Base-by-base conservation (phyloP, 2,329 filamentous ascomycete genomes). In the Aureobasidium subglaciale region DNA sequence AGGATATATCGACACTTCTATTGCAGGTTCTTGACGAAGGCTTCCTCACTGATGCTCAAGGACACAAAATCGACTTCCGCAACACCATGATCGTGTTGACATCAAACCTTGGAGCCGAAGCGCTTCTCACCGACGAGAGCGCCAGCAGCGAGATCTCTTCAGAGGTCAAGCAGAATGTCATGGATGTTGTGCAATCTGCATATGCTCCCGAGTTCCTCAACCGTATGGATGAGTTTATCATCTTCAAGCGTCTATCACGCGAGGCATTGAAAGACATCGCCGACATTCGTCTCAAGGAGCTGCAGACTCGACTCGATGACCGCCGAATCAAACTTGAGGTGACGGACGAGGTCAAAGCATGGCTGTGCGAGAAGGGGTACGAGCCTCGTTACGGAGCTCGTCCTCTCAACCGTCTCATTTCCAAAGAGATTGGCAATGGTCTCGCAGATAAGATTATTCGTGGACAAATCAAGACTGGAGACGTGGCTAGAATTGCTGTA, bases 31-130 rank as follows among this genome's bases (percentile, higher is more conserved):
- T 99, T 0, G 93, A 97, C 67, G 93, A 97, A 69, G 93, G 93
- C 2, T 96, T 93, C 75, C 80, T 99, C 48, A 97, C 92, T 0
- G 93, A 97, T 68, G 85, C 90, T 0, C 92, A 97, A 72, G 93
- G 93, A 29, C 91, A 96, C 75, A 96, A 93, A 71, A 87, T 99
- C 58, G 93, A 97, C 68, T 97, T 97, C 77, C 82, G 88, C 59
- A 97, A 96, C 71, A 96, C 92, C 7, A 87, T 97, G 65, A 96
- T 97, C 62, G 92, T 97, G 2, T 80, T 99, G 56, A 97, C 93
- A 0, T 96, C 90, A 34, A 99, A 99, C 69, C 81, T 99, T 2
- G 93, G 93, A 35, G 91, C 93, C 13, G 84, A 96, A 56, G 92
- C 95, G 48, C 85, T 99, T 10, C 87, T 96, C 16, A 84, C 63